Base-by-base conservation (phyloP, 148 eudicot genomes). In the Arctostaphylos glauca region DNA sequence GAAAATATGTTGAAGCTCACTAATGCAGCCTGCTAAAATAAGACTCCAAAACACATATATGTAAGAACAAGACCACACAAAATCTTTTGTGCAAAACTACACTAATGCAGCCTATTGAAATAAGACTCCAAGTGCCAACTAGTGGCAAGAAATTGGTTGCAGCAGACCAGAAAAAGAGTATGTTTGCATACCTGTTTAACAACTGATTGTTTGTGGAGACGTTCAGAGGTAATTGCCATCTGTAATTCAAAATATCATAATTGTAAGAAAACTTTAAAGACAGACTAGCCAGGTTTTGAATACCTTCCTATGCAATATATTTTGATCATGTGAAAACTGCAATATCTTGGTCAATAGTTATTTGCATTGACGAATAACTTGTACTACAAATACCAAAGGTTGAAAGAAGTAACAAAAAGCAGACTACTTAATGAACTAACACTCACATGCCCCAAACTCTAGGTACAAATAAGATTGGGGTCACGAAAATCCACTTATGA, bases 221-320 rank as follows among this genome's bases (percentile, higher is more conserved):
- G 94, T 87, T 96, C 99, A 54, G 97, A 93, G 84, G 99, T 92
- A 84, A 93, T 93, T 80, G 95, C 95, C 94, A 93, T 93, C 99
- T 94, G 93, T 90, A 88, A 38, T 80, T 81, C 77, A 87, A 31
- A 83, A 68, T 67, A 59, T 86, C 52, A 49, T 5, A 81, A 77
- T 64, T 8, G 74, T 25, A 60, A 56, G 23, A 80, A 2, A 72
- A 77, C 21, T 62, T 53, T 23, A 72, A 76, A 72, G 31, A 70
- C 21, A 66, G 23, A 67, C 47, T 21, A 78, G 80, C 50, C 68
- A 77, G 21, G 60, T 66, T 66, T 43, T 52, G 52, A 31, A 31
- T 66, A 74, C 76, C 74, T 78, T 13, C 67, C 16, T 23, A 44
- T 1, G 5, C 16, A 10, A n/a, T 6, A 71, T 38, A 49, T 53